A percentile compares a stretch with the other conserved stretches of the same genome.
Conservation (phyloP, 2,329 filamentous ascomycete genomes). For the Talaromyces funiculosus region DNA sequence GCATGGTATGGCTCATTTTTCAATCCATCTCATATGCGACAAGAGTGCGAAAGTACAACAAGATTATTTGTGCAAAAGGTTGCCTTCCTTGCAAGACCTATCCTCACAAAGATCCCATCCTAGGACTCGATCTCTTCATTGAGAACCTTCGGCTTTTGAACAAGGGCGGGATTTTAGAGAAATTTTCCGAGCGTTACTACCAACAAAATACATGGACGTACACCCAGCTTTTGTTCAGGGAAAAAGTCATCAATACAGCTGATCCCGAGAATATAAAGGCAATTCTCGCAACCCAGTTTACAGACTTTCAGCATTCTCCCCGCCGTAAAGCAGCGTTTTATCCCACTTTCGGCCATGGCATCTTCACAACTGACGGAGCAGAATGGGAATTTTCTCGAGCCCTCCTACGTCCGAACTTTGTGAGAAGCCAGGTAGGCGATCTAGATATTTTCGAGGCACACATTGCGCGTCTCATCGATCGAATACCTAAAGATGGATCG, state of each 20-base stretch:
- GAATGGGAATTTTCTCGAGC: slow-evolving; percentile 19
- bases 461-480: neutral
- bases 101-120: slow-evolving; percentile 11
- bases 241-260: slow-evolving; percentile 1
- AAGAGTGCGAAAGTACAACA: neutral
- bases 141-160: neutral
- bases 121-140: slow-evolving; percentile 2
- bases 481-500: slow-evolving; percentile 40
- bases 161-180: neutral
- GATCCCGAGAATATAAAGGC: slow-evolving; percentile 9
- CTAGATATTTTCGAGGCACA: neutral
- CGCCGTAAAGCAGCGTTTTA: neutral
- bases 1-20: neutral
- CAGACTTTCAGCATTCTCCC: neutral
- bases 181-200: neutral
- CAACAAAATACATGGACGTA: neutral
- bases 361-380: slow-evolving; percentile 31
- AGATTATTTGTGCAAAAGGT: neutral
- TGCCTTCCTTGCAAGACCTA: neutral
- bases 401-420: slow-evolving; percentile 12
- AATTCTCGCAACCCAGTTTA: slow-evolving; percentile 14
- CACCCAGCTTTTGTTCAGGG: neutral
- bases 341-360: slow-evolving; percentile 31
- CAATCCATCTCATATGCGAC: neutral
- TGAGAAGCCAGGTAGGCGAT: neutral